These are phyloP conservation scores for Eucommia ulmoides DNA, from an alignment of 257 asterid species.

Conservation along the genomic window DNA sequence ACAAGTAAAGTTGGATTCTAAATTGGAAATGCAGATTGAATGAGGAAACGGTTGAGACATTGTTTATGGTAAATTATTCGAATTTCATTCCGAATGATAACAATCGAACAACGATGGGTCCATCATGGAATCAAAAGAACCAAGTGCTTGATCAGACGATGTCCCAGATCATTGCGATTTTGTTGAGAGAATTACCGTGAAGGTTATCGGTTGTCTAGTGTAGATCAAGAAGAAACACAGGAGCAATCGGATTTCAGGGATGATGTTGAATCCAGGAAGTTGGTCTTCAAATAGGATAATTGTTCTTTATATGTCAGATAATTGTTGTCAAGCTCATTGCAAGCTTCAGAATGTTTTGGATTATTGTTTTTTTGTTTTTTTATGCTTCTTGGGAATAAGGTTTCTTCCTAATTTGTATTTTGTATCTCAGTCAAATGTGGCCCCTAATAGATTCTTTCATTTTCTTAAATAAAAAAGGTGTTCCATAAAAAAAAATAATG, in stretches of 20 bases:
- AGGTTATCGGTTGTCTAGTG: conserved; percentile 50
- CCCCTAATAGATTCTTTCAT: too few relatives aligned
- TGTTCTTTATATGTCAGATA: too few relatives aligned
- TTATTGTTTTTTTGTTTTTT: too few relatives aligned
- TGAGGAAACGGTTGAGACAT: conserved; percentile 33
- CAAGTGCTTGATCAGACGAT: conserved; percentile 59
- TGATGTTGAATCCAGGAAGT: conserved; percentile 49
- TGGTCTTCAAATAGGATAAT: conserved; percentile 64
- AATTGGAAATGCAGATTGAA: conserved; percentile 78
- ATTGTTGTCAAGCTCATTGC: too few relatives aligned
- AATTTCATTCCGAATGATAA: conserved; percentile 22
- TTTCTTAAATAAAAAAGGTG: too few relatives aligned
- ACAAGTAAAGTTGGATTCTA: too few relatives aligned
- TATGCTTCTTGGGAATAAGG: too few relatives aligned
- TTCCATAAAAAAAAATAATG: too few relatives aligned
- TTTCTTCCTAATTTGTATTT: too few relatives aligned
- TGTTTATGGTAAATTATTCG: neutral
- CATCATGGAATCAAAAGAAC: conserved; percentile 31
- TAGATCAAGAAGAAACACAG: conserved; percentile 12
- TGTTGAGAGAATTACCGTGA: conserved; percentile 13
- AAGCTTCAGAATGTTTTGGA: too few relatives aligned
- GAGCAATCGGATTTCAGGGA: conserved; percentile 27
- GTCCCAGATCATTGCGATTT: conserved; percentile 8
- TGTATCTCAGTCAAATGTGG: too few relatives aligned
- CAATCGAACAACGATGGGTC: neutral